phyloP scores from a whole-genome alignment of 2,329 filamentous ascomycete genomes.

The Teratosphaeria gauchensis region DNA sequence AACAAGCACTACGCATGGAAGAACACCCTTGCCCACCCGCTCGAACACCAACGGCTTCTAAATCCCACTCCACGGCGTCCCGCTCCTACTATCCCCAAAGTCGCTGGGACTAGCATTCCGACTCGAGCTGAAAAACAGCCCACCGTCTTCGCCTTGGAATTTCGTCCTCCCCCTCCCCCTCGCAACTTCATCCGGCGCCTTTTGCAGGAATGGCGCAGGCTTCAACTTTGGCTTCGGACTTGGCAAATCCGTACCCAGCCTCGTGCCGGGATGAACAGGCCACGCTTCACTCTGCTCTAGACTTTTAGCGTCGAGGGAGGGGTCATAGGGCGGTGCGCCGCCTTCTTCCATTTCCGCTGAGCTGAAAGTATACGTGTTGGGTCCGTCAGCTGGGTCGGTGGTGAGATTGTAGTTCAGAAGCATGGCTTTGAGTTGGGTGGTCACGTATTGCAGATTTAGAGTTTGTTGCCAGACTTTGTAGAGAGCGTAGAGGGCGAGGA shows the following conservation, averaged over 20 bases:
- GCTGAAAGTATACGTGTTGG: neutral
- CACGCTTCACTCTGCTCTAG: neutral
- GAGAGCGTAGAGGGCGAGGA: neutral
- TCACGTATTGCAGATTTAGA: conserved; percentile 2
- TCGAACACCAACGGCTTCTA: neutral
- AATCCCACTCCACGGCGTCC: neutral
- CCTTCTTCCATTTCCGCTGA: neutral
- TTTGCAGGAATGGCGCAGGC: neutral
- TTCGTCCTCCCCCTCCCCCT: neutral
- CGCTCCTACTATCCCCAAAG: neutral
- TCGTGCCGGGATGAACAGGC: neutral
- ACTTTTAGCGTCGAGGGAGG: neutral
- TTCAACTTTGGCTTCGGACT: neutral
- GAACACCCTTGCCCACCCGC: no score
- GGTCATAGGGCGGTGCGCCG: neutral
- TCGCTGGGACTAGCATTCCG: neutral
- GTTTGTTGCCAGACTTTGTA: conserved; percentile 1
- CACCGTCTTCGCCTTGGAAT: neutral
- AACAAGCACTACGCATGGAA: no score
- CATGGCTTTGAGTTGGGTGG: conserved; percentile 1
- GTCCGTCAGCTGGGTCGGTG: neutral
- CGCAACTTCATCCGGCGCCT: neutral
- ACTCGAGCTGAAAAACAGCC: neutral
- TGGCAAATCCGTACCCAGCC: neutral
- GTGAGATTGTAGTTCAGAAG: neutral